Conservation (phyloP, 1,284 basidiomycete species). For the Trametes polyzona region DNA sequence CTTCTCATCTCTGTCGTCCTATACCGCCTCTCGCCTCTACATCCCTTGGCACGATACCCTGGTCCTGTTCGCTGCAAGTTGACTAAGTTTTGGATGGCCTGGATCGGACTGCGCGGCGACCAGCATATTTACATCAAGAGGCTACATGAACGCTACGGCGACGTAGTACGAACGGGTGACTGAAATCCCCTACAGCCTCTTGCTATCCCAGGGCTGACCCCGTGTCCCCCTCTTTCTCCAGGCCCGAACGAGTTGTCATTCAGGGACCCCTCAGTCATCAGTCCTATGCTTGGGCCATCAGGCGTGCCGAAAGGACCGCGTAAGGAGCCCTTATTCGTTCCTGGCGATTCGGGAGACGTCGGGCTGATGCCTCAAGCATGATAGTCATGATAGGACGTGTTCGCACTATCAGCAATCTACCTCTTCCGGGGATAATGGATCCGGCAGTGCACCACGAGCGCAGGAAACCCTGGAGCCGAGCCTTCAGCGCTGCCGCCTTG, state of each 20-base stretch:
- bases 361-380: background rate
- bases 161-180: constrained; percentile 36
- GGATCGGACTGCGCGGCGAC: constrained; percentile 23
- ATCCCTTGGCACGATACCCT: constrained; percentile 36
- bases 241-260: constrained; percentile 16
- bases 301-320: constrained; percentile 6
- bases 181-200: too few relatives aligned
- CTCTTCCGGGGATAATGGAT: constrained; percentile 35
- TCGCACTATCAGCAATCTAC: background rate
- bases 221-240: background rate
- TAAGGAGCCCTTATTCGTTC: background rate
- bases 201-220: background rate
- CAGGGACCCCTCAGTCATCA: background rate
- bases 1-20: constrained; percentile 24
- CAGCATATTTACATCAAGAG: constrained; percentile 29
- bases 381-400: background rate
- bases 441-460: constrained; percentile 47
- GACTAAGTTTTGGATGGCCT: constrained; percentile 30
- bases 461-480: constrained; percentile 56
- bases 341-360: too few relatives aligned
- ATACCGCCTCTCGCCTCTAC: constrained; percentile 37
- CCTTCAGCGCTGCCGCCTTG: constrained; percentile 51
- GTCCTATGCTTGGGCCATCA: background rate
- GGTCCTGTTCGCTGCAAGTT: constrained; percentile 34
- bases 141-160: constrained; percentile 35